Evolutionary conservation across 2,329 filamentous ascomycete genomes (phyloP).

Genomic region (Whalleya microplaca): DNA sequence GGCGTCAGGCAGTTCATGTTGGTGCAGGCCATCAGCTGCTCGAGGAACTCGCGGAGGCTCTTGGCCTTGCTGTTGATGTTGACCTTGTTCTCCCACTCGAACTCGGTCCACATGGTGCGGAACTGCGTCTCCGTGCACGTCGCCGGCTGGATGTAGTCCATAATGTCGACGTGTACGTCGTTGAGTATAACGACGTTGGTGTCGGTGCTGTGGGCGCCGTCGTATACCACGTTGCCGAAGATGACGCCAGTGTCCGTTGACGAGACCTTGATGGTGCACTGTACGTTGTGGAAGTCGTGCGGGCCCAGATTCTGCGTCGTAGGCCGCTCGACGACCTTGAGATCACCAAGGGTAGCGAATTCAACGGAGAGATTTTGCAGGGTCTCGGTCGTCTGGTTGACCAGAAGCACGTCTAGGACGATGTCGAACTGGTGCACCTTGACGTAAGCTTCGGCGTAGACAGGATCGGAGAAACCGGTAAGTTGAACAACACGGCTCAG

Average conservation of each 20-base stretch:
- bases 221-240: constrained; percentile 98
- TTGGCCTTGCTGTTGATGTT: constrained; percentile 99
- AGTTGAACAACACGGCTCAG: constrained; percentile 95
- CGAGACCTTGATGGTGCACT: constrained; percentile 98
- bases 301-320: constrained; percentile 94
- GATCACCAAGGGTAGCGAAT: constrained; percentile 95
- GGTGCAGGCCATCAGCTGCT: constrained; percentile 93
- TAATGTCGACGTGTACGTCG: constrained; percentile 97
- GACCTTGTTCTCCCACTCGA: constrained; percentile 99
- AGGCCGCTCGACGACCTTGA: constrained; percentile 96
- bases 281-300: constrained; percentile 97
- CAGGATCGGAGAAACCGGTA: constrained; percentile 96
- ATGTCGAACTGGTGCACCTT: constrained; percentile 99
- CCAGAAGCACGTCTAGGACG: constrained; percentile 90
- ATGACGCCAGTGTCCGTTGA: constrained; percentile 98
- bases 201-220: constrained; percentile 87
- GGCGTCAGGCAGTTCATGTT: constrained; percentile 99
- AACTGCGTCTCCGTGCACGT: constrained; percentile 98
- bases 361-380: constrained; percentile 96
- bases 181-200: constrained; percentile 98
- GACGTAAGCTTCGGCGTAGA: constrained; percentile 98
- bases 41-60: constrained; percentile 86
- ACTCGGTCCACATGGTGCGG: constrained; percentile 99
- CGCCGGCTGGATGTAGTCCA: constrained; percentile 99
- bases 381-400: constrained; percentile 96